Conservation (phyloP, 352 stramenopile species). For the Globisporangium middletonii region DNA sequence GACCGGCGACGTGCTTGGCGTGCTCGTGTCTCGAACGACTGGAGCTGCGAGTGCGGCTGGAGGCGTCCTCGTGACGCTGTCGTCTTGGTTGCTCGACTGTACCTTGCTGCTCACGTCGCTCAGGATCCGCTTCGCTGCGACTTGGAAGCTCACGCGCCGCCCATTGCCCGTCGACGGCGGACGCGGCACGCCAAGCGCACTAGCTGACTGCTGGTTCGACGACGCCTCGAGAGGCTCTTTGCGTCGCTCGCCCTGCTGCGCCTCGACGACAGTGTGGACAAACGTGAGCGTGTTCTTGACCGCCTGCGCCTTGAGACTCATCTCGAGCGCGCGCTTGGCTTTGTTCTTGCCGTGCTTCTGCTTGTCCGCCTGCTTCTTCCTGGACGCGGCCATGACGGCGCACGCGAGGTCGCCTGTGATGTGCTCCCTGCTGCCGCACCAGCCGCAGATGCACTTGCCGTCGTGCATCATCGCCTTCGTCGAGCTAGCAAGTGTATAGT, state of each 20-base stretch:
- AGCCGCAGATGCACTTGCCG: conserved; percentile 73
- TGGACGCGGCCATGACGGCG: conserved; percentile 33
- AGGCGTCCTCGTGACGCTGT: not conserved
- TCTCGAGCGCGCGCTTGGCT: conserved; percentile 16
- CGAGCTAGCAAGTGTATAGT: conserved; percentile 24
- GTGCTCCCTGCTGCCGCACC: conserved; percentile 69
- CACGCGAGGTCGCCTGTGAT: conserved; percentile 57
- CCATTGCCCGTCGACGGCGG: not conserved
- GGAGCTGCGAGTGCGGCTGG: not conserved
- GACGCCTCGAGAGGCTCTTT: not conserved
- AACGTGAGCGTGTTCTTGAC: conserved; percentile 49
- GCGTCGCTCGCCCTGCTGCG: conserved; percentile 10
- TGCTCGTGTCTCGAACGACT: not conserved
- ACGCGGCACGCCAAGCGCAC: not conserved
- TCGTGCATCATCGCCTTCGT: conserved; percentile 84
- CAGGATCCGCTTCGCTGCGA: conserved; percentile 32
- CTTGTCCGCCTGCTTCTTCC: conserved; percentile 54
- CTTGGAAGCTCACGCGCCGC: conserved; percentile 23
- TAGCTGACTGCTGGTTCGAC: not conserved
- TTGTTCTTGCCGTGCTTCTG: conserved; percentile 33
- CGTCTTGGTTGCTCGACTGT: conserved; percentile 19
- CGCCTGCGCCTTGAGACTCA: conserved; percentile 28
- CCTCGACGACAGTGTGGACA: conserved; percentile 22
- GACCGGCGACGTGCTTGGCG: not conserved
- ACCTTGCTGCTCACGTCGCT: conserved; percentile 3